A percentile compares a stretch with the other conserved stretches of the same genome.
phyloP scores from a whole-genome alignment of 371 early-diverging fungal species.

The Synchytrium microbalum region DNA sequence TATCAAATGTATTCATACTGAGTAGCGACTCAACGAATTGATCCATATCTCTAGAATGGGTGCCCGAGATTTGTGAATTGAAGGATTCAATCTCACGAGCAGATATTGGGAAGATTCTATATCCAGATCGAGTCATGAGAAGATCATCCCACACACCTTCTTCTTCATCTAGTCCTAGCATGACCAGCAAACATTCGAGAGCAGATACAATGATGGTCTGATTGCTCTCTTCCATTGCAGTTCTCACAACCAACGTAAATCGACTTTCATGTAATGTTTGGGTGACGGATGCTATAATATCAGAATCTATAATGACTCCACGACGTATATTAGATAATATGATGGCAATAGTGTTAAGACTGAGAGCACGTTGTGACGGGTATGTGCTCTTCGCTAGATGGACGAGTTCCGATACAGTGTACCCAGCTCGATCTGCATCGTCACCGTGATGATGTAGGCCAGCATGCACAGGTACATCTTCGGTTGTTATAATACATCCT shows the following conservation, averaged over 20 bases:
- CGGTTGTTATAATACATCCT: conserved; percentile 51
- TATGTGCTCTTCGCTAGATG: conserved; percentile 73
- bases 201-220: conserved; percentile 18
- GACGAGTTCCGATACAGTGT: conserved; percentile 75
- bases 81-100: conserved; percentile 16
- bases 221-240: conserved; percentile 8
- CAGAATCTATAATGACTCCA: conserved; percentile 45
- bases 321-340: conserved; percentile 48
- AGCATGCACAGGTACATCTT: conserved; percentile 43
- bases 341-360: conserved; percentile 53
- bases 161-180: conserved; percentile 17
- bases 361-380: conserved; percentile 71
- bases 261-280: not conserved
- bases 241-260: not conserved
- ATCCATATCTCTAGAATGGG: conserved; percentile 25
- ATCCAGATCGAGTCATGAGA: conserved; percentile 8
- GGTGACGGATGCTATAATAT: conserved; percentile 6
- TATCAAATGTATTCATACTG: conserved; percentile 47
- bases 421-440: conserved; percentile 75
- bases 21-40: conserved; percentile 41
- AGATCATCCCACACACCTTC: conserved; percentile 27
- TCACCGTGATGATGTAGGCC: conserved; percentile 88
- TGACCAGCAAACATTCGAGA: conserved; percentile 17
- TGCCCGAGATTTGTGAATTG: conserved; percentile 37
- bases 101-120: conserved; percentile 10